Evolutionary conservation across 2,329 filamentous ascomycete species (phyloP), one percentile per base, ranked within the genome.

Genomic region (Simplicillium aogashimaense): DNA sequence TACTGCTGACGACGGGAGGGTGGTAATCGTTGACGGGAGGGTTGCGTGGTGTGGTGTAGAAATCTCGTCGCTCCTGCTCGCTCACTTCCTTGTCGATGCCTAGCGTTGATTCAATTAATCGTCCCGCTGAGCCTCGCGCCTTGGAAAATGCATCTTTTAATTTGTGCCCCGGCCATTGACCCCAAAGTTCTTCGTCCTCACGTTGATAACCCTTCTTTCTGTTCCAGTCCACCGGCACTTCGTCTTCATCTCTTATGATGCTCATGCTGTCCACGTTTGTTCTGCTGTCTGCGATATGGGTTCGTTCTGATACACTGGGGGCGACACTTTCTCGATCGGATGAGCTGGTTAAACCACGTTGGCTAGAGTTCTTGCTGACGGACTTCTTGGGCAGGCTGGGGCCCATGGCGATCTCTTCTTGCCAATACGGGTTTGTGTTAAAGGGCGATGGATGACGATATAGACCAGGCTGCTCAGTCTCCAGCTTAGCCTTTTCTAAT

Each of bases 101-200:
- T 18, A 77, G 61, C 42, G 63, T 72, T 29, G 64, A 66, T 50
- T 76, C 71, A 35, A 76, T 64, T 41, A 69, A 61, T 36, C 73
- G 66, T 34, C 73, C 70, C 12, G 74, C 75, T 39, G 66, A 76
- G 51, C 62, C 68, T 17, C 73, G 66, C 10, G 76, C 76, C 53
- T 78, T 76, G 49, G 70, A 72, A 49, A 78, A 70, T 46, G 70
- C 72, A 47, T 74, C 71, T 62, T 70, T 73, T 41, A 77, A 49
- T 53, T 73, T 70, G 50, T 79, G 73, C 36, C 74, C 68, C 42
- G 59, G 52, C 51, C 81, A 77, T 46, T 75, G 60, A 14, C 86
- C 86, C 85, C 86, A 94, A 6, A 94, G 69, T 47, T 85, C 80
- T 61, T 95, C 89, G 48, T 95, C 88, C 56, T 92, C 86, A 40